Conservation (phyloP, 2,329 filamentous ascomycete genomes). For the Penicillium sp. region DNA sequence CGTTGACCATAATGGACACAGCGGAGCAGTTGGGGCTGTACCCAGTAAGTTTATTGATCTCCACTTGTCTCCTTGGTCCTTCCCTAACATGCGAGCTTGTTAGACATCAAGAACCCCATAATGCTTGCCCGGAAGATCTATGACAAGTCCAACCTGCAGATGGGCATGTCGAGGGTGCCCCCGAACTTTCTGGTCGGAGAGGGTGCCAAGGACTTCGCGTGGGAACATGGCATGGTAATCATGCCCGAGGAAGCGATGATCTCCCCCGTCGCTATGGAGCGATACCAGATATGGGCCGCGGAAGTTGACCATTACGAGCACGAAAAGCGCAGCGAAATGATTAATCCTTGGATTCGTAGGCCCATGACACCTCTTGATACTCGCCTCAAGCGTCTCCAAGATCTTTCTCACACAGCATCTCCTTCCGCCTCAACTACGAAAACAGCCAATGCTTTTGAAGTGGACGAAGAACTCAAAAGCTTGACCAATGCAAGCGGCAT, state of each 20-base stretch:
- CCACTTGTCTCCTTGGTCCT: conserved; percentile 20
- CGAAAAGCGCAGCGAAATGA: conserved; percentile 50
- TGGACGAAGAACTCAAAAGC: not conserved
- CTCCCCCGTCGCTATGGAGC: conserved; percentile 74
- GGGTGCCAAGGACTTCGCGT: conserved; percentile 83
- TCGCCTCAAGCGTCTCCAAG: conserved; percentile 4
- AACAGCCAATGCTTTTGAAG: not conserved
- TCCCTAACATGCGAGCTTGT: conserved; percentile 6
- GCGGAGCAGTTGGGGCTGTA: conserved; percentile 88
- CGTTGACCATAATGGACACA: conserved; percentile 85
- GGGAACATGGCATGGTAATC: conserved; percentile 70
- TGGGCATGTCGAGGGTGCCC: conserved; percentile 85
- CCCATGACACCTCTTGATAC: conserved; percentile 24
- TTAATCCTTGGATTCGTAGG: conserved; percentile 25
- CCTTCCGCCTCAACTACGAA: not conserved
- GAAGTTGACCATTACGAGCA: conserved; percentile 36
- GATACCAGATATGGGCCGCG: conserved; percentile 72
- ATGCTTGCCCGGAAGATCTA: conserved; percentile 80
- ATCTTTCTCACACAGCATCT: not conserved
- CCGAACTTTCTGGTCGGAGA: conserved; percentile 87
- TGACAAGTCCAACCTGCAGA: conserved; percentile 69
- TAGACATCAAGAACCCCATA: conserved; percentile 80
- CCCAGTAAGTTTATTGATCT: conserved; percentile 61
- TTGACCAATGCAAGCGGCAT: not conserved
- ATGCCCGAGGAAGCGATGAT: conserved; percentile 74